Evolutionary conservation across 2,329 filamentous ascomycete genomes (phyloP).

Genomic region (Hawksworthiomyces lignivorus): DNA sequence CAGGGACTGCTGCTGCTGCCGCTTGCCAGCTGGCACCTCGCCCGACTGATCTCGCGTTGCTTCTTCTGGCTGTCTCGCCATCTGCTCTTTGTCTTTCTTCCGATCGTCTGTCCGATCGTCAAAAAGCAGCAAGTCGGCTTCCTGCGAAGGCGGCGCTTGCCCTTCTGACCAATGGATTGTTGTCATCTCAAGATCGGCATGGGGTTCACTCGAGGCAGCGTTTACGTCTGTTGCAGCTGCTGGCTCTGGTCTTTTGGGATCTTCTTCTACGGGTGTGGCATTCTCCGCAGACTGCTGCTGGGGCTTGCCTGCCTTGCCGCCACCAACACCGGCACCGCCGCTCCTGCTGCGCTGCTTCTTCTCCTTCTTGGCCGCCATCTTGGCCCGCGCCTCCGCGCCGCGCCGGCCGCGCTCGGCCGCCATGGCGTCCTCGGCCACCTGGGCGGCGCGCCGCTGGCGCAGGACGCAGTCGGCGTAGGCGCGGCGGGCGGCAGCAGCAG

Average conservation of each 20-base stretch:
- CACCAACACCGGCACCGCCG: neutral
- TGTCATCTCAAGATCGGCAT: too few species aligned
- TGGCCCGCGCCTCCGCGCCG: constrained; percentile 14
- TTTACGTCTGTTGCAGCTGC: too few species aligned
- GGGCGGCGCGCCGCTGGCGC: constrained; percentile 33
- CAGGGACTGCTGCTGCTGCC: constrained; percentile 9
- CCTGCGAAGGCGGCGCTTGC: too few species aligned
- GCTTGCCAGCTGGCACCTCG: neutral
- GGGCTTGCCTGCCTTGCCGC: neutral
- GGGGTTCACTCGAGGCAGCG: too few species aligned
- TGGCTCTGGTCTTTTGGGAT: too few species aligned
- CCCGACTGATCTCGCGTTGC: neutral
- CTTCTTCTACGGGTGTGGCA: too few species aligned
- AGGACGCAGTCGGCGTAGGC: constrained; percentile 56
- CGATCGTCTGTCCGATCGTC: neutral
- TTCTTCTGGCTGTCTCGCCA: neutral
- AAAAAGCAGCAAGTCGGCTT: constrained; percentile 1
- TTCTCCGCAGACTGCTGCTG: neutral
- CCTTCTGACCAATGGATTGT: too few species aligned
- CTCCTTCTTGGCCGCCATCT: neutral
- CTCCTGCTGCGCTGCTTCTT: neutral
- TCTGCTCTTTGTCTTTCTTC: neutral
- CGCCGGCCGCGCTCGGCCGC: constrained; percentile 24
- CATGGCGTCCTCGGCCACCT: constrained; percentile 30
- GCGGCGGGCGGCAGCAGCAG: constrained; percentile 48